Evolutionary conservation across 805 yeast species (phyloP).

Genomic region (Cyberlindnera meyerae): DNA sequence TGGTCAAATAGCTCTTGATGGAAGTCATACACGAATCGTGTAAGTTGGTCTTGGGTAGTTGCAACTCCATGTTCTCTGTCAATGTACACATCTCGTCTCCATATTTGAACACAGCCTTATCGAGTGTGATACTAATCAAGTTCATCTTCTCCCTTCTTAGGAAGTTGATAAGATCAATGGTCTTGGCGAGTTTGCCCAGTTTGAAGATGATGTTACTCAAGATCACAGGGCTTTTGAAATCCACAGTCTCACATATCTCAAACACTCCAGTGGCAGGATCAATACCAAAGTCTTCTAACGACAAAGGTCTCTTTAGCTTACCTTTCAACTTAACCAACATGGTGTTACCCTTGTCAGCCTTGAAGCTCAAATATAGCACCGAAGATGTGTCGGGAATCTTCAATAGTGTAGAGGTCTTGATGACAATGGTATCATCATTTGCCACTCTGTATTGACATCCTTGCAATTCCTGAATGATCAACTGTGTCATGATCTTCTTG

Average conservation of each 20-base stretch:
- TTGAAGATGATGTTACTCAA: constrained; percentile 16
- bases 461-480: constrained; percentile 15
- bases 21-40: constrained; percentile 23
- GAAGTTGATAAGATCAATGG: constrained; percentile 23
- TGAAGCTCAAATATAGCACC: constrained; percentile 29
- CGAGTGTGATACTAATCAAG: constrained; percentile 22
- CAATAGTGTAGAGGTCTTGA: constrained; percentile 33
- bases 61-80: constrained; percentile 21
- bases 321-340: constrained; percentile 33
- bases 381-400: constrained; percentile 33
- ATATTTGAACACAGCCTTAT: constrained; percentile 25
- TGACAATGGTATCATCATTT: constrained; percentile 21
- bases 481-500: constrained; percentile 17
- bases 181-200: constrained; percentile 20
- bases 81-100: constrained; percentile 21
- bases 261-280: constrained; percentile 18
- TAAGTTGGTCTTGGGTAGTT: constrained; percentile 22
- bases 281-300: constrained; percentile 18
- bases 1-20: constrained; percentile 19
- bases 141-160: constrained; percentile 20
- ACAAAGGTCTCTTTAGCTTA: constrained; percentile 21
- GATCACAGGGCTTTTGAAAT: constrained; percentile 14
- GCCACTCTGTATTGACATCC: constrained; percentile 6
- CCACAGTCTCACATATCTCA: constrained; percentile 18
- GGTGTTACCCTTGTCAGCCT: constrained; percentile 18